These are phyloP conservation scores for Mucor mucedo DNA, from an alignment of 371 early-diverging fungal species.

Conservation along the genomic window DNA sequence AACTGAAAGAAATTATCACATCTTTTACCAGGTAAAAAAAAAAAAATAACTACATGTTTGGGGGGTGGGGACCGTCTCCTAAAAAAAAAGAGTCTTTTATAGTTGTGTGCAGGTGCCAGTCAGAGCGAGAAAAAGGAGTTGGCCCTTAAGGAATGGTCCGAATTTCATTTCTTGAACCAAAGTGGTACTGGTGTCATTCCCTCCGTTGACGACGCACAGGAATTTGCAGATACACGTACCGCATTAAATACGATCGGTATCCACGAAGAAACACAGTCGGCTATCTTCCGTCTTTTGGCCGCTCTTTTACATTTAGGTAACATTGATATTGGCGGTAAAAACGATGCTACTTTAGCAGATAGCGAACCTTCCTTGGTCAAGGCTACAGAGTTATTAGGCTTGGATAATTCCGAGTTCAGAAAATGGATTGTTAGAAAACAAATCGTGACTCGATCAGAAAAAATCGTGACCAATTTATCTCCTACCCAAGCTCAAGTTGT, in stretches of 20 bases:
- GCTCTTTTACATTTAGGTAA: conserved; percentile 94
- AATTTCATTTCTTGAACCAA: conserved; percentile 87
- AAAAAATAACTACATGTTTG: background rate
- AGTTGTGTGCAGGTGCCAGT: conserved; percentile 89
- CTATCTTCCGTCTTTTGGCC: conserved; percentile 87
- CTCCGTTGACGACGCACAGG: conserved; percentile 89
- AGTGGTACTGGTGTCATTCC: conserved; percentile 81
- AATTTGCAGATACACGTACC: conserved; percentile 84
- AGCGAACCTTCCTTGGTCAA: conserved; percentile 70
- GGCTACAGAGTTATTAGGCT: conserved; percentile 75
- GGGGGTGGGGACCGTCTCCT: background rate
- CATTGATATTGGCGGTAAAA: conserved; percentile 78
- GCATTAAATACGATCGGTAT: conserved; percentile 88
- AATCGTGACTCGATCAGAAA: conserved; percentile 87
- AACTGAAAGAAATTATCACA: conserved; percentile 98
- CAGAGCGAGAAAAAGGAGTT: conserved; percentile 78
- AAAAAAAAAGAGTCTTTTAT: background rate
- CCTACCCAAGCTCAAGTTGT: conserved; percentile 80
- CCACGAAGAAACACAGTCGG: conserved; percentile 75
- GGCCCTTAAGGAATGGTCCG: conserved; percentile 71
- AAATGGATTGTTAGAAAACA: conserved; percentile 93
- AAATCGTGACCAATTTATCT: conserved; percentile 79
- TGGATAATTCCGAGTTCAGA: conserved; percentile 75
- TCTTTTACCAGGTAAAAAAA: conserved; percentile 88
- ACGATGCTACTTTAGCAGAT: conserved; percentile 76